Conservation (phyloP, 2,329 filamentous ascomycete species). For the Pyrenophora graminea region DNA sequence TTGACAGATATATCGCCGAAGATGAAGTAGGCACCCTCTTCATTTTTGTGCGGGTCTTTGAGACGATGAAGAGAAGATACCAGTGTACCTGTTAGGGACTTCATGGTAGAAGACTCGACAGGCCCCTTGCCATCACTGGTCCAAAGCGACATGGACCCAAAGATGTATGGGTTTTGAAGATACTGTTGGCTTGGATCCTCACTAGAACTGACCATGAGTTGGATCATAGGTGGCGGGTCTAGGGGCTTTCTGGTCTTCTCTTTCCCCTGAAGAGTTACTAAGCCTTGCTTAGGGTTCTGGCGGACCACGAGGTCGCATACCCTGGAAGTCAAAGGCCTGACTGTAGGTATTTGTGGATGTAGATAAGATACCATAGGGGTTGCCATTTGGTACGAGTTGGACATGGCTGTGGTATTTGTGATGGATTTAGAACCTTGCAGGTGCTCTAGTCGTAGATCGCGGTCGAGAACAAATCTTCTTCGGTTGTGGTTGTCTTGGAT, state of each 20-base stretch:
- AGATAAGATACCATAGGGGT: neutral
- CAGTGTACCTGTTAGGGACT: constrained; percentile 69
- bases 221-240: constrained; percentile 83
- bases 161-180: constrained; percentile 67
- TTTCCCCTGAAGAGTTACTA: constrained; percentile 69
- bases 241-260: constrained; percentile 86
- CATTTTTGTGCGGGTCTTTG: constrained; percentile 72
- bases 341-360: neutral
- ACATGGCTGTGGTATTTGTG: no score
- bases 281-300: constrained; percentile 69
- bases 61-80: constrained; percentile 82
- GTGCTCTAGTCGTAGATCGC: neutral
- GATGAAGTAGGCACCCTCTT: constrained; percentile 85
- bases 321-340: neutral
- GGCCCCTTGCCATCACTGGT: constrained; percentile 54
- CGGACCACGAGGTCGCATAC: constrained; percentile 49
- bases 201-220: constrained; percentile 62
- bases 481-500: neutral
- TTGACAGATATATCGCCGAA: constrained; percentile 85
- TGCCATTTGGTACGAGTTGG: no score
- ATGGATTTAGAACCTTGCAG: no score
- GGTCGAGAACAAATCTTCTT: neutral
- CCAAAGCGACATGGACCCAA: constrained; percentile 63
- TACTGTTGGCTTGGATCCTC: constrained; percentile 65
- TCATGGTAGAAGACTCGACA: constrained; percentile 43